Evolutionary conservation across 176 grass and related monocot species (phyloP), one percentile per base, ranked within the genome.

Genomic region (Stipa capillata): DNA sequence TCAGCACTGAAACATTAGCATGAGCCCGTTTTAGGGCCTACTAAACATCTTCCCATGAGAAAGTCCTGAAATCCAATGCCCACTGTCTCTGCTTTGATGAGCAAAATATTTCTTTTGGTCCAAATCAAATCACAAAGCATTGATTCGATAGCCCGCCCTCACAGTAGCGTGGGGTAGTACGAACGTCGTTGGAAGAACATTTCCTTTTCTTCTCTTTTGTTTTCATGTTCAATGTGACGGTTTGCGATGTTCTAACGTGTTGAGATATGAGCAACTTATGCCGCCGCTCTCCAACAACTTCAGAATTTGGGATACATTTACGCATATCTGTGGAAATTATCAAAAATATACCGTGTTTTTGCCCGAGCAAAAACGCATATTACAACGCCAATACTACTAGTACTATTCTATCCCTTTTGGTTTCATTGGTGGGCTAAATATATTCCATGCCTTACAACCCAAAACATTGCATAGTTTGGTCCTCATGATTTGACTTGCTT

Each of bases 81-180:
- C 70, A 81, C 71, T 89, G 82, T 80, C 87, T 64, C 21, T 89
- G 31, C 87, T 85, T 89, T 89, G 53, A 49, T 65, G 40, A 44
- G 62, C 82, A 81, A 54, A 32, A 45, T 3, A 61, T 64, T 40
- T 39, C 77, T 81, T 89, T 85, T 36, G 2, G 87, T 81, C 87
- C 28, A 81, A 80, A 89, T 85, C 87, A 84, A 69, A 75, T 74
- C 81, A n/a, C 44, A 76, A 76, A 81, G 82, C 77, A 89, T 85
- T 8, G 70, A 81, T 89, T 85, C 87, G 33, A 31, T 31, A 69
- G 41, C 66, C 68, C 16, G 13, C 82, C 69, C 61, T 69, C 60
- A 84, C 25, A 74, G 86, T 58, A 67, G 74, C 18, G n/a, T 66
- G 33, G 59, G 57, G 28, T 47, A 44, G 48, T 79, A 65, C 73